Base-by-base conservation (phyloP, 164 flowering plant genomes). In the Chimonanthus salicifolius region DNA sequence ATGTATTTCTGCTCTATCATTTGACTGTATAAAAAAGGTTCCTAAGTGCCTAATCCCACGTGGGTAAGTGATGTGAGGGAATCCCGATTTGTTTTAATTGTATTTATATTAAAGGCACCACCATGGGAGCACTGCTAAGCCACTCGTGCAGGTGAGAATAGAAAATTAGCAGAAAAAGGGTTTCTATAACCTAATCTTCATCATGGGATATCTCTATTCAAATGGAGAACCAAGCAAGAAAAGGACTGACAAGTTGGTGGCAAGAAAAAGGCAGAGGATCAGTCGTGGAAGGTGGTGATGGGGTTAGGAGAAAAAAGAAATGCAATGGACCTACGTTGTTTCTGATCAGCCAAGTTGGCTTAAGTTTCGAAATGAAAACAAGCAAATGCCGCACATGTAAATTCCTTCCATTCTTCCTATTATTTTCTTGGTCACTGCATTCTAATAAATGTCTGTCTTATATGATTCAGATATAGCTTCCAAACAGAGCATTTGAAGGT, bases 81-180 rank as follows among this genome's bases (percentile, higher is more conserved):
- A 58, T 60, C 73, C 47, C 46, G 46, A 58, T 51, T 58, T 71
- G 21, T 45, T 71, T 71, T 58, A 10, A 2, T 2, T 15, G 11
- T 54, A 13, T 54, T 51, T 54, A 54, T 54, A 54, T 54, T 8
- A 15, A 58, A 43, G 73, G 33, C 73, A 58, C 65, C 65, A 43
- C 73, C 7, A 64, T 68, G 50, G 74, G 20, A 21, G 69, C 74
- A 71, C 67, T 71, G 47, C 67, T 45, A 71, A 3, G 16, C 63
- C 75, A 64, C 75, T 73, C 75, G 75, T 73, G 75, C 75, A 66
- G 45, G 49, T 43, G 21, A 71, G 44, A 11, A 44, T 33, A 21
- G 13, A 6, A 6, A 7, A 71, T 54, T 1, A 66, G 44, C 5
- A 18, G 62, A 49, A 51, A 54, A 3, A 46, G 62, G 47, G 10